Conservation (phyloP, 2,329 filamentous ascomycete species). For the Juglanconis juglandina region DNA sequence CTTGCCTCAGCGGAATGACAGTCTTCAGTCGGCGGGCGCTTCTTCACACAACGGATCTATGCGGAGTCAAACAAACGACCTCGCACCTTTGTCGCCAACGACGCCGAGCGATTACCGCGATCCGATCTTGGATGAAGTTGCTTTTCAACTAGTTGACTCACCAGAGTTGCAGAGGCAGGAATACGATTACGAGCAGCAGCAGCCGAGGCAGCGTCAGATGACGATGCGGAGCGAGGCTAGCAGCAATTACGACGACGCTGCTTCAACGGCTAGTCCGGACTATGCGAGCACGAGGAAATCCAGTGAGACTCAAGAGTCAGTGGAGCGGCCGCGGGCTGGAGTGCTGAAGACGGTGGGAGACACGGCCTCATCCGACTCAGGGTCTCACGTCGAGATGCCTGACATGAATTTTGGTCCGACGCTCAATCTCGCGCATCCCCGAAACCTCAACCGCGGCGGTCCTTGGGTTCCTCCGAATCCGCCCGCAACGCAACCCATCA, state of each 20-base stretch:
- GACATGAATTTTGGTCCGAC: slow-evolving; percentile 84
- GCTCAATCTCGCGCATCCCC: slow-evolving; percentile 43
- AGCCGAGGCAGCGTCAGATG: slow-evolving; percentile 32
- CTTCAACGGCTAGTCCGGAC: slow-evolving; percentile 66
- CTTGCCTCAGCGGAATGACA: slow-evolving; percentile 36
- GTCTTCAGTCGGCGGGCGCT: slow-evolving; percentile 9
- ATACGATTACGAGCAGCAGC: slow-evolving; percentile 19
- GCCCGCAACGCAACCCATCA: slow-evolving; percentile 20
- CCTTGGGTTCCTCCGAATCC: slow-evolving; percentile 22
- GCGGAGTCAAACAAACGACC: slow-evolving; percentile 36
- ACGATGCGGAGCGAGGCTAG: slow-evolving; percentile 37
- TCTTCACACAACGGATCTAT: slow-evolving; percentile 19
- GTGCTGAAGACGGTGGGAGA: slow-evolving; percentile 74
- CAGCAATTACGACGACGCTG: slow-evolving; percentile 59
- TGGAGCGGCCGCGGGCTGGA: slow-evolving; percentile 71
- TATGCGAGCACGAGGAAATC: slow-evolving; percentile 70
- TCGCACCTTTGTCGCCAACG: slow-evolving; percentile 33
- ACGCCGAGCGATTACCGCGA: slow-evolving; percentile 37
- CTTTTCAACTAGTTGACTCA: slow-evolving; percentile 44
- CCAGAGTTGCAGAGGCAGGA: slow-evolving; percentile 25
- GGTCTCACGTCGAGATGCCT: slow-evolving; percentile 55
- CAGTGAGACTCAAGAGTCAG: slow-evolving; percentile 45
- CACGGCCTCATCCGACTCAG: slow-evolving; percentile 17
- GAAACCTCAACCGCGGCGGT: slow-evolving; percentile 3
- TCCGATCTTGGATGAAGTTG: slow-evolving; percentile 44